These are phyloP conservation scores for Talaromyces trachyspermus DNA, from an alignment of 495 filamentous ascomycete genomes.

Conservation along the genomic window DNA sequence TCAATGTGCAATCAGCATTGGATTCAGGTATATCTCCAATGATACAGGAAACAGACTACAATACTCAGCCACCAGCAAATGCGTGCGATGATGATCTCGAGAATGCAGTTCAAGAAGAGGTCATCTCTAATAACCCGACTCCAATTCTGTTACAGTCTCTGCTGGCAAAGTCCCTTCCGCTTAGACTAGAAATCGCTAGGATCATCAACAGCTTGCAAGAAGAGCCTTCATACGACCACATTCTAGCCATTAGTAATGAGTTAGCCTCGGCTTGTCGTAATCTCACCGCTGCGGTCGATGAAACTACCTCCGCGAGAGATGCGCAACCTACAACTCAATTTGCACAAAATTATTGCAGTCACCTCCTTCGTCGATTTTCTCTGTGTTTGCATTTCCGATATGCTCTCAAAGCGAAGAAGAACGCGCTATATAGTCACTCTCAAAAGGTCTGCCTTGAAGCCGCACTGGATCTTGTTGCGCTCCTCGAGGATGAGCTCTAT, in stretches of 20 bases:
- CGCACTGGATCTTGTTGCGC: slow-evolving; percentile 33
- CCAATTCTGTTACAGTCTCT: slow-evolving; percentile 37
- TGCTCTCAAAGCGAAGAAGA: slow-evolving; percentile 30
- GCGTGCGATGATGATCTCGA: slow-evolving; percentile 35
- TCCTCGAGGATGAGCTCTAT: slow-evolving; percentile 33
- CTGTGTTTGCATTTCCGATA: slow-evolving; percentile 42
- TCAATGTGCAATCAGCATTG: slow-evolving; percentile 43
- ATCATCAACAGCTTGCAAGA: slow-evolving; percentile 39
- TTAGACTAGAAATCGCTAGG: slow-evolving; percentile 29
- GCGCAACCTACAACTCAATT: slow-evolving; percentile 8
- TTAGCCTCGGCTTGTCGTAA: slow-evolving; percentile 26
- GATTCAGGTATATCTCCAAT: slow-evolving; percentile 45
- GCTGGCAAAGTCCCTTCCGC: slow-evolving; percentile 34
- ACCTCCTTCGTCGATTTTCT: slow-evolving; percentile 38
- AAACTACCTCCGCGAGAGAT: slow-evolving; percentile 1
- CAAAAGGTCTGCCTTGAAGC: slow-evolving; percentile 37
- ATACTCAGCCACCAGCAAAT: slow-evolving; percentile 42
- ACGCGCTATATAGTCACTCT: slow-evolving; percentile 43
- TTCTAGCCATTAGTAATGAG: slow-evolving; percentile 30
- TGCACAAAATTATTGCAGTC: slow-evolving; percentile 24
- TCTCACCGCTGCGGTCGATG: slow-evolving; percentile 14
- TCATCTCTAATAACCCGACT: slow-evolving; percentile 24
- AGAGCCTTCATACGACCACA: slow-evolving; percentile 38
- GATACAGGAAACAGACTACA: slow-evolving; percentile 43
- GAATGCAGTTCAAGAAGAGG: slow-evolving; percentile 5